These are phyloP conservation scores for Acacia pycnantha DNA, from an alignment of 331 rosid genomes.

Conservation along the genomic window DNA sequence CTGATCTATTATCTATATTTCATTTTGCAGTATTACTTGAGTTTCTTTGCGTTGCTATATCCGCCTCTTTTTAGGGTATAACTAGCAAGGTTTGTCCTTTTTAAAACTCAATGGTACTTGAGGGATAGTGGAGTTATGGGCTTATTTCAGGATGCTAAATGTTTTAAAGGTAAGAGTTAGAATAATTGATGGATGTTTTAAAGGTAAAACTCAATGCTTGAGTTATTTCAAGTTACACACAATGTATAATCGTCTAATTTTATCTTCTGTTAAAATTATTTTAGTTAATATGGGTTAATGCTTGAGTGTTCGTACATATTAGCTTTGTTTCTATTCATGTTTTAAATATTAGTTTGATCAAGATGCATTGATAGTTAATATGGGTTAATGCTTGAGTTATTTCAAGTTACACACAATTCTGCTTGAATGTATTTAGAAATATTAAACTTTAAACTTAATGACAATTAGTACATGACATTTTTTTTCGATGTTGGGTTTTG, in stretches of 20 bases:
- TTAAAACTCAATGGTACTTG: slow-evolving; percentile 65
- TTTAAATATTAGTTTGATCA: slow-evolving; percentile 9
- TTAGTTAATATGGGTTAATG: neutral
- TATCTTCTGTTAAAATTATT: neutral
- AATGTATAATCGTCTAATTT: neutral
- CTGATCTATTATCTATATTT: neutral
- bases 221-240: neutral
- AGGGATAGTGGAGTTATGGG: slow-evolving; percentile 83
- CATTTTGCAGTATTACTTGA: slow-evolving; percentile 32
- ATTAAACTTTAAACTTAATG: neutral
- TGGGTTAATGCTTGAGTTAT: too few species aligned
- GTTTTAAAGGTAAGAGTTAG: slow-evolving; percentile 55
- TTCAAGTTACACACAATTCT: too few species aligned
- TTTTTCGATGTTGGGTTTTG: neutral
- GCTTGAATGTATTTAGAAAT: neutral
- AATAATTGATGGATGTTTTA: slow-evolving; percentile 9
- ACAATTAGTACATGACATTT: neutral
- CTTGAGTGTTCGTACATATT: neutral
- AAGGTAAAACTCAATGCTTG: too few species aligned
- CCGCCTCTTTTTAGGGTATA: slow-evolving; percentile 33
- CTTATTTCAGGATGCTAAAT: slow-evolving; percentile 49
- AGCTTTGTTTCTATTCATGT: neutral
- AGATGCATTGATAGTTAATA: neutral
- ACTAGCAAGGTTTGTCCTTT: slow-evolving; percentile 26
- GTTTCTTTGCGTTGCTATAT: slow-evolving; percentile 29